Conservation (phyloP, 176 grass and related monocot species). For the Zoysia japonica region DNA sequence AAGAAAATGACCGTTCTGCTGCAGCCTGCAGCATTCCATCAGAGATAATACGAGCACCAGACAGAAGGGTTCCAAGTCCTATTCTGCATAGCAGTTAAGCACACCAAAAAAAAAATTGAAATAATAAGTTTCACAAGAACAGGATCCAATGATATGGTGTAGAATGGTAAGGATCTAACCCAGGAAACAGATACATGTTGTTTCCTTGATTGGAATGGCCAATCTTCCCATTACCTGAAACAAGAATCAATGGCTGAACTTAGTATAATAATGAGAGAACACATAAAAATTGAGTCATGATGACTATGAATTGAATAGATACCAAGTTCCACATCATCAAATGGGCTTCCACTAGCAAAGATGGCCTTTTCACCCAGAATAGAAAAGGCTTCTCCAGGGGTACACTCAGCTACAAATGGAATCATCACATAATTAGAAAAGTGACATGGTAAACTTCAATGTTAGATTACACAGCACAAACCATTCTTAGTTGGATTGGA, state of each 20-base stretch:
- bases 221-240: slow-evolving; percentile 78
- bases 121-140: slow-evolving; percentile 34
- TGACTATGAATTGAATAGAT: slow-evolving; percentile 25
- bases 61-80: slow-evolving; percentile 94
- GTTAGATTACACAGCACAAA: slow-evolving; percentile 48
- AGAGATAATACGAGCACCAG: slow-evolving; percentile 86
- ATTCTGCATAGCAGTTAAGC: slow-evolving; percentile 54
- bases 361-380: slow-evolving; percentile 78
- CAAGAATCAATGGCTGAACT: slow-evolving; percentile 7
- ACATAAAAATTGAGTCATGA: slow-evolving; percentile 7
- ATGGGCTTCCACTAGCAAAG: slow-evolving; percentile 96
- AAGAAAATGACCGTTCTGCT: slow-evolving; percentile 73
- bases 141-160: slow-evolving; percentile 15
- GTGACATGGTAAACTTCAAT: slow-evolving; percentile 19
- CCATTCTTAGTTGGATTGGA: slow-evolving; percentile 98
- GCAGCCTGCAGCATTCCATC: slow-evolving; percentile 97
- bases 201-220: slow-evolving; percentile 98
- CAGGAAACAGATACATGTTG: slow-evolving; percentile 99
- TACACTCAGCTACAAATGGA: slow-evolving; percentile 80
- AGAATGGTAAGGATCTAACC: slow-evolving; percentile 60
- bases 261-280: slow-evolving; percentile 1
- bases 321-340: slow-evolving; percentile 85
- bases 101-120: not conserved
- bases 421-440: slow-evolving; percentile 37
- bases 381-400: slow-evolving; percentile 91